Conservation (phyloP, 306 rosid species). For the Clitoria ternatea region DNA sequence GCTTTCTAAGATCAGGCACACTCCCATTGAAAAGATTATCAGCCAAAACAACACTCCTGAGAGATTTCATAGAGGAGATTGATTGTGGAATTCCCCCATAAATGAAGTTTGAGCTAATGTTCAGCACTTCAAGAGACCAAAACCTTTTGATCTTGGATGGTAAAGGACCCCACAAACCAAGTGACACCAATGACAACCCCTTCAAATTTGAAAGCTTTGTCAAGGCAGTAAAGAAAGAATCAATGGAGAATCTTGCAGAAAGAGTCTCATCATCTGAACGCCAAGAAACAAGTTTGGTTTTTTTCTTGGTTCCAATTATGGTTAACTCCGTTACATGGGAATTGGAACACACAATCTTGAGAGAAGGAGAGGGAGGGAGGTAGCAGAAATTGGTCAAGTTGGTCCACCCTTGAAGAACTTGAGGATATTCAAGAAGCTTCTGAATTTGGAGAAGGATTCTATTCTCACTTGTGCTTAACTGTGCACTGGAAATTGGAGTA, state of each 20-base stretch:
- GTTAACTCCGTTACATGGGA: constrained; percentile 55
- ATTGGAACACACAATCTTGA: constrained; percentile 56
- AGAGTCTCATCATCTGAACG: constrained; percentile 34
- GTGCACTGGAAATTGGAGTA: constrained; percentile 51
- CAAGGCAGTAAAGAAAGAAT: constrained; percentile 56
- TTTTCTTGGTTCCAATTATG: constrained; percentile 50
- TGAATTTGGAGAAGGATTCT: constrained; percentile 59
- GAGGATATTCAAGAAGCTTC: constrained; percentile 71
- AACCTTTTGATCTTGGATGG: constrained; percentile 62
- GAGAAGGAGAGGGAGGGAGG: constrained; percentile 56
- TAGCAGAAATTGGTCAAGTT: constrained; percentile 67
- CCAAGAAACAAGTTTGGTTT: constrained; percentile 19
- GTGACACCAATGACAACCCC: constrained; percentile 55
- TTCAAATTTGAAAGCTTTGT: constrained; percentile 69
- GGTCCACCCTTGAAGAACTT: constrained; percentile 60
- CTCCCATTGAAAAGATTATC: constrained; percentile 66
- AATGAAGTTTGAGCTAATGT: constrained; percentile 68
- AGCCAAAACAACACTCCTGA: constrained; percentile 57
- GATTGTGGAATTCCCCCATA: constrained; percentile 58
- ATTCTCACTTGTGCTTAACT: constrained; percentile 46
- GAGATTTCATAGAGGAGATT: constrained; percentile 38
- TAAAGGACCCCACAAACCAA: constrained; percentile 89
- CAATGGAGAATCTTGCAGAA: constrained; percentile 63
- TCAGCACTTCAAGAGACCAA: constrained; percentile 52
- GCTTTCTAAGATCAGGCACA: constrained; percentile 52